Evolutionary conservation across 805 yeast species (phyloP), one percentile per base, ranked within the genome.

Genomic region (Metschnikowia similis): DNA sequence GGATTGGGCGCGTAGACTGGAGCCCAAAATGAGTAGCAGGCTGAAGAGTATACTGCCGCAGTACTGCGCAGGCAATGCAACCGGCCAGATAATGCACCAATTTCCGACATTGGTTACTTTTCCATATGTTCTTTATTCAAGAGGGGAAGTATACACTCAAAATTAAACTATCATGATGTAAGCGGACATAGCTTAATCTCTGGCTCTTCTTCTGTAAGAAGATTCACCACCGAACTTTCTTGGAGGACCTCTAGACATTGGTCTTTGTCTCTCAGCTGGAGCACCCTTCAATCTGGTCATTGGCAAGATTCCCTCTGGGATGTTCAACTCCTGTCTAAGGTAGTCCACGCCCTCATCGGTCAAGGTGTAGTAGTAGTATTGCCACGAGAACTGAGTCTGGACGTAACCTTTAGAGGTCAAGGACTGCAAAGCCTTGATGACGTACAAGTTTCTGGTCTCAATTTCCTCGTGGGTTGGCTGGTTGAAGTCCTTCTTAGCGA

Each of bases 351-450:
- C 99, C 80, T 89, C 97, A 75, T 94, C 98, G 75, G 98, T 94
- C 75, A 94, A 87, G 83, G 99, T 89, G 95, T 94, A 94, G 96
- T 94, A 94, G 83, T 94, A 94, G 85, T 89, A 89, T 85, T 91
- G 97, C 99, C 99, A 94, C 72, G 98, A 92, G 87, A 92, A 94
- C 82, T 90, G 98, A 69, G 99, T 94, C 89, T 92, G 90, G 79
- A 94, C 98, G 86, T 72, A 94, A 77, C 99, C 99, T 80, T 87
- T 89, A 60, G 99, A 94, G 73, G 96, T 89, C 78, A 94, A 89
- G 60, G 98, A 92, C 83, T 94, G 99, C 78, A 94, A 85, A 72
- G 99, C 97, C 87, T 94, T 94, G 85, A 94, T 89, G 67, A 74
- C 99, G 75, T 77, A 94, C 77, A 94, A 86, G 95, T 94, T 94